Evolutionary conservation across 805 yeast species (phyloP).

Genomic region (Wickerhamiella sergipiensis): DNA sequence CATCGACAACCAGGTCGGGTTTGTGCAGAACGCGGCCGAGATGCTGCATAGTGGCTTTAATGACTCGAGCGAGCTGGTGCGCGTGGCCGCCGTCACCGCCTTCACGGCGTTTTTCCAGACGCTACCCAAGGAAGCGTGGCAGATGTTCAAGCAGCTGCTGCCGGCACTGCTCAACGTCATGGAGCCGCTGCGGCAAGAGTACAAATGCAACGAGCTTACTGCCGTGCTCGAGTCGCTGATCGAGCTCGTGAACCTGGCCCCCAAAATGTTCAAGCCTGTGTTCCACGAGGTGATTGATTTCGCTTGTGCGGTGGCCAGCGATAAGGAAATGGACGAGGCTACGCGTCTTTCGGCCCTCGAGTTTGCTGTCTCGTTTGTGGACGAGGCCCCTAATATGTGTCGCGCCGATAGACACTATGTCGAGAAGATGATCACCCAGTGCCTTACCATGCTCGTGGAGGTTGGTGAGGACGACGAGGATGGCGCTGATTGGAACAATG

Average conservation of each 20-base stretch:
- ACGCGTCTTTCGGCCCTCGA: constrained; percentile 83
- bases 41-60: constrained; percentile 70
- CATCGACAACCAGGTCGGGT: constrained; percentile 37
- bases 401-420: constrained; percentile 63
- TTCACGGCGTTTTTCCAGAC: constrained; percentile 80
- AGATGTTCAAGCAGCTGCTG: constrained; percentile 56
- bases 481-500: constrained; percentile 73
- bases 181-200: constrained; percentile 67
- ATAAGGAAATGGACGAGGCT: constrained; percentile 61
- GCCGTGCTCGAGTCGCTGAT: constrained; percentile 80
- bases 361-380: constrained; percentile 78
- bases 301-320: constrained; percentile 69
- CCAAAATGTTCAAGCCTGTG: constrained; percentile 86
- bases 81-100: constrained; percentile 84
- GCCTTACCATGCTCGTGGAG: constrained; percentile 80
- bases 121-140: constrained; percentile 70
- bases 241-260: constrained; percentile 85
- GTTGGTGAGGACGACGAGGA: constrained; percentile 83
- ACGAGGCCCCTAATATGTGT: constrained; percentile 92
- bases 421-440: constrained; percentile 52
- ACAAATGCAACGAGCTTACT: constrained; percentile 70
- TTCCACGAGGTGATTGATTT: constrained; percentile 80
- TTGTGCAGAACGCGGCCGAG: constrained; percentile 40
- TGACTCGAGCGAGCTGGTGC: constrained; percentile 67
- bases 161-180: constrained; percentile 77